phyloP scores from a whole-genome alignment of 2,329 filamentous ascomycete genomes.

The Sarocladium kiliense region DNA sequence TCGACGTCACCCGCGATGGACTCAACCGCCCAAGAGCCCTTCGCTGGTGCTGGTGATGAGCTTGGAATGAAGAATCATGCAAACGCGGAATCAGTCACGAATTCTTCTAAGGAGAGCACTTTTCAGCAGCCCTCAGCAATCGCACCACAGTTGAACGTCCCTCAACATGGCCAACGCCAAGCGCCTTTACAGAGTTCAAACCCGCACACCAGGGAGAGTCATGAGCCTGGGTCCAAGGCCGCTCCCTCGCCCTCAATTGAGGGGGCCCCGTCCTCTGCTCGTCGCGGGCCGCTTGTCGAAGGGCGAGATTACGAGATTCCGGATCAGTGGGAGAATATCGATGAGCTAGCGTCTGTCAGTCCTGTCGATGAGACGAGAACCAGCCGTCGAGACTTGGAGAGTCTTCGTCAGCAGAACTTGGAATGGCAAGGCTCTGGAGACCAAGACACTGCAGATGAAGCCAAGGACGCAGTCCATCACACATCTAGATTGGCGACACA shows the following conservation, averaged over 20 bases:
- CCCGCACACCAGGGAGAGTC: background rate
- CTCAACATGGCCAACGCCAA: background rate
- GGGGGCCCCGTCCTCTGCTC: background rate
- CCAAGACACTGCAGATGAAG: background rate
- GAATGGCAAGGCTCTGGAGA: slow-evolving; percentile 6
- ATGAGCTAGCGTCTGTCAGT: slow-evolving; percentile 31
- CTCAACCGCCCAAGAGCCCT: too few species aligned
- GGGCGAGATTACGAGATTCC: slow-evolving; percentile 25
- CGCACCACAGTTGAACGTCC: background rate
- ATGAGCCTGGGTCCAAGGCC: background rate
- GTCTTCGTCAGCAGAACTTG: background rate
- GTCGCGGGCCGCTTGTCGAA: background rate
- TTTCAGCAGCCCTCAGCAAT: background rate
- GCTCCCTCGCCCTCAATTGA: background rate
- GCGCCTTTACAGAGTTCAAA: background rate
- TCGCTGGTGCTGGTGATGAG: background rate
- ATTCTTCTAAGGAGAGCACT: too few species aligned
- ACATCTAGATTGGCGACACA: slow-evolving; percentile 50
- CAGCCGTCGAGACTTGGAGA: background rate
- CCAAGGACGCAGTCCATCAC: background rate
- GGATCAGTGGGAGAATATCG: slow-evolving; percentile 32
- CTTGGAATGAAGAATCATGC: background rate
- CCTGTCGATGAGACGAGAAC: slow-evolving; percentile 12
- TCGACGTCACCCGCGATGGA: slow-evolving; percentile 2
- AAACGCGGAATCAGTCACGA: too few species aligned